Evolutionary conservation across 2,329 filamentous ascomycete genomes (phyloP).

Genomic region (Sordariomycetes sp.): DNA sequence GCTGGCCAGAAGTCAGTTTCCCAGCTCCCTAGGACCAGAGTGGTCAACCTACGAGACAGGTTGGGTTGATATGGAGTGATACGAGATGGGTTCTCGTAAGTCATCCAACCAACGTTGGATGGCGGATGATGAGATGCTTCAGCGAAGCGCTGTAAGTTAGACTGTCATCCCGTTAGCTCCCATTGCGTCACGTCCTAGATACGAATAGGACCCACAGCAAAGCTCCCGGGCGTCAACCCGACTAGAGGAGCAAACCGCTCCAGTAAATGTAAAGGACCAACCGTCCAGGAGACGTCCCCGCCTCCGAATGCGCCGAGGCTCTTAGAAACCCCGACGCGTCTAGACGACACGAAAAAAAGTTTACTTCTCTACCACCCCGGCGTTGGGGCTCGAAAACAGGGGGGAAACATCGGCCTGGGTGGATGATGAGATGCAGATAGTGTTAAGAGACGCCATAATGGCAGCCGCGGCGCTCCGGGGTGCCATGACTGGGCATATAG

Average conservation of each 20-base stretch:
- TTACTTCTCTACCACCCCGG: slow-evolving; percentile 32
- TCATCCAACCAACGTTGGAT: background rate
- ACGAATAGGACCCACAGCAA: background rate
- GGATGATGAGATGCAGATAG: background rate
- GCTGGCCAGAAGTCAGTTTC: background rate
- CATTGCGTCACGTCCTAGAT: background rate
- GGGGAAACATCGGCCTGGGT: slow-evolving; percentile 1
- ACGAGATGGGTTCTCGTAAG: background rate
- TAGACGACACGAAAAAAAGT: slow-evolving; percentile 7
- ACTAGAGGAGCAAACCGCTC: slow-evolving; percentile 2
- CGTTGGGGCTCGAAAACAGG: slow-evolving; percentile 34
- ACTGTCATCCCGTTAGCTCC: slow-evolving; percentile 1
- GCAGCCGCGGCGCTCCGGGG: background rate
- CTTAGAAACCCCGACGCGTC: slow-evolving; percentile 8
- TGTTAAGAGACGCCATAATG: slow-evolving; percentile 1
- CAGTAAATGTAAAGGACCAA: background rate
- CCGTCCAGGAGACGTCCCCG: slow-evolving; percentile 4
- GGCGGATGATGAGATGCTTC: background rate
- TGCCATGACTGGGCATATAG: background rate
- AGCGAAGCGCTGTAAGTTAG: background rate
- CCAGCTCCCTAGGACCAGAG: background rate
- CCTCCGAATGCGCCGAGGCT: slow-evolving; percentile 4
- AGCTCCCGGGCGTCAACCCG: background rate
- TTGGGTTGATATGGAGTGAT: background rate
- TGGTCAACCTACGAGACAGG: background rate